Evolutionary conservation across 306 rosid genomes (phyloP).

Genomic region (Clitoria ternatea): DNA sequence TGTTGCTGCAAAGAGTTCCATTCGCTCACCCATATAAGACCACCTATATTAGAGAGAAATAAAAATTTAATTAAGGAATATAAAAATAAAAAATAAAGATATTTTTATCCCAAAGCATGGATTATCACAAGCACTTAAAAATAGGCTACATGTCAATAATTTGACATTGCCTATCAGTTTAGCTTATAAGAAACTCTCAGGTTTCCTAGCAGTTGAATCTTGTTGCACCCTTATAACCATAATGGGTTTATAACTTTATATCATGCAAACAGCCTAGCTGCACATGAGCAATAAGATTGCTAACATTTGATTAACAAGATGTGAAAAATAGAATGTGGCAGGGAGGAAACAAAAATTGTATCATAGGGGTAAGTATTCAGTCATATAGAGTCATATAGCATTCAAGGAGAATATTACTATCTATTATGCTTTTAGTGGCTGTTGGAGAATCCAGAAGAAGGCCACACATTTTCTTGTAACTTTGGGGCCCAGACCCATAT

Average conservation of each 20-base stretch:
- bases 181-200: neutral
- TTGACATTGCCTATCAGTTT: neutral
- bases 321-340: slow-evolving; percentile 9
- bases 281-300: neutral
- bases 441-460: slow-evolving; percentile 88
- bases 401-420: slow-evolving; percentile 47
- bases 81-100: too few relatives aligned
- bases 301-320: neutral
- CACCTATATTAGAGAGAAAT: slow-evolving; percentile 42
- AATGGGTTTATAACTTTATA: neutral
- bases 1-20: slow-evolving; percentile 95
- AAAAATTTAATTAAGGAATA: neutral
- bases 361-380: neutral
- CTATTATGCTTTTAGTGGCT: slow-evolving; percentile 80
- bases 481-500: slow-evolving; percentile 43
- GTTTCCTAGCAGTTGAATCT: neutral
- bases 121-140: slow-evolving; percentile 7
- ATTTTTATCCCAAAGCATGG: neutral
- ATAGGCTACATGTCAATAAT: slow-evolving; percentile 7
- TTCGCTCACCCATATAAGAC: slow-evolving; percentile 79
- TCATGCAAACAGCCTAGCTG: neutral
- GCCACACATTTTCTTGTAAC: slow-evolving; percentile 70
- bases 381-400: slow-evolving; percentile 18
- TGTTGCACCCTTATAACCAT: neutral
- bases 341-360: neutral